phyloP scores from a whole-genome alignment of 345 rosid species.

The Heritiera littoralis region DNA sequence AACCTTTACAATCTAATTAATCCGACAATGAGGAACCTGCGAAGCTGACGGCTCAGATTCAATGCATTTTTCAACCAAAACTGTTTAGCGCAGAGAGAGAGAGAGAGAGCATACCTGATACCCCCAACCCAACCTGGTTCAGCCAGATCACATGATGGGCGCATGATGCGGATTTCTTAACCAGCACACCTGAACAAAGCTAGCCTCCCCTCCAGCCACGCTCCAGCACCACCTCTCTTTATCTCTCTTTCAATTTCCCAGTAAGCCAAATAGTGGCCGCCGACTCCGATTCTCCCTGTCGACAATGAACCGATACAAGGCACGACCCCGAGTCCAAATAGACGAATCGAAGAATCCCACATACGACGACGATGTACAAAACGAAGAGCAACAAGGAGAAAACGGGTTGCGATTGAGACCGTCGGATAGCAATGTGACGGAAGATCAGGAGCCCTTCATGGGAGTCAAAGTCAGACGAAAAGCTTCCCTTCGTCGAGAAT shows the following conservation, averaged over 20 bases:
- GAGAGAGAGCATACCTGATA: no score
- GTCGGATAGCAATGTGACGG: slow-evolving; percentile 51
- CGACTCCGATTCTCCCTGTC: slow-evolving; percentile 28
- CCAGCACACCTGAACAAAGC: neutral
- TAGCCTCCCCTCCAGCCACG: neutral
- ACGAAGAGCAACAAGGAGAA: slow-evolving; percentile 39
- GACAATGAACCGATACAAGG: slow-evolving; percentile 43
- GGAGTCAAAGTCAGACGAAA: slow-evolving; percentile 79
- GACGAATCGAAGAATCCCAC: slow-evolving; percentile 45
- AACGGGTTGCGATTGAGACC: slow-evolving; percentile 32
- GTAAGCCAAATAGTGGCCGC: neutral
- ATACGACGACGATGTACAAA: slow-evolving; percentile 35
- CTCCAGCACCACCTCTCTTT: neutral
- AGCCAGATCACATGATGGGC: neutral
- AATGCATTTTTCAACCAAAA: no score
- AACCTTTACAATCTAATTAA: no score
- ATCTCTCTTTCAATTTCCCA: neutral
- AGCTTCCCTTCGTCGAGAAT: slow-evolving; percentile 79
- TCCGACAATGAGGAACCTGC: no score
- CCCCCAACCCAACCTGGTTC: no score
- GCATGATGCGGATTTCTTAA: neutral
- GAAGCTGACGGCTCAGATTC: no score
- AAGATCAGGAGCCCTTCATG: slow-evolving; percentile 82
- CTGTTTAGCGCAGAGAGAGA: no score
- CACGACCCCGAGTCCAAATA: slow-evolving; percentile 49